These are phyloP conservation scores for Suhomyces prunicola DNA, from an alignment of 805 yeast species.

Conservation along the genomic window DNA sequence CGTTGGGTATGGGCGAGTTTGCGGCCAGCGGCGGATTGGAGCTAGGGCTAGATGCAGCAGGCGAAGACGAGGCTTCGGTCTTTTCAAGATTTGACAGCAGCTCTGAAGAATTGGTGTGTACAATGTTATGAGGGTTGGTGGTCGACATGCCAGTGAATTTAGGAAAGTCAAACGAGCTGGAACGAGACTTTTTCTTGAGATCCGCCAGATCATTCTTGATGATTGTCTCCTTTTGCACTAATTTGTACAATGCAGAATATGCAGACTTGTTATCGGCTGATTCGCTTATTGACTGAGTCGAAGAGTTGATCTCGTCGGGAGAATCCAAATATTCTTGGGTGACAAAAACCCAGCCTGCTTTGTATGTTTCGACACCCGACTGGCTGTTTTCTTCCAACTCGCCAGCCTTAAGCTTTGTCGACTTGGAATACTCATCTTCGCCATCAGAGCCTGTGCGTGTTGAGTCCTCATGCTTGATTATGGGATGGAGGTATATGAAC, in stretches of 20 bases:
- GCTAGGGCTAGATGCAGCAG: background rate
- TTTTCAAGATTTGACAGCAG: background rate
- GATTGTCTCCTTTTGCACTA: slow-evolving; percentile 40
- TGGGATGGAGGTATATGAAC: slow-evolving; percentile 41
- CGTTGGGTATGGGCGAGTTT: background rate
- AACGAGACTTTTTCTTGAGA: slow-evolving; percentile 4
- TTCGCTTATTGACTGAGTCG: slow-evolving; percentile 42
- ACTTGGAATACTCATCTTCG: slow-evolving; percentile 26
- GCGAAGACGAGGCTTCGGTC: background rate
- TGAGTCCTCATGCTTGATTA: slow-evolving; percentile 16
- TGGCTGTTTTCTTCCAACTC: slow-evolving; percentile 57
- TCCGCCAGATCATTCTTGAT: slow-evolving; percentile 3
- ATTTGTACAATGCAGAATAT: slow-evolving; percentile 56
- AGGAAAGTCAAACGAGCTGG: slow-evolving; percentile 9
- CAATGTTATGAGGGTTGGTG: background rate
- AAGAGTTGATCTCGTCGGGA: slow-evolving; percentile 45
- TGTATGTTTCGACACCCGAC: slow-evolving; percentile 62
- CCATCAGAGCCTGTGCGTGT: slow-evolving; percentile 7
- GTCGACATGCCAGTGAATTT: background rate
- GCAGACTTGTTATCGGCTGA: slow-evolving; percentile 49
- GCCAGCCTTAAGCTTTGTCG: slow-evolving; percentile 48
- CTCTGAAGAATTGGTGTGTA: background rate
- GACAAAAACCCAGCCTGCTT: slow-evolving; percentile 81
- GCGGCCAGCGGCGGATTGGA: slow-evolving; percentile 1
- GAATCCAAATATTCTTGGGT: slow-evolving; percentile 63